These are phyloP conservation scores for Didymella exigua DNA, from an alignment of 2,329 filamentous ascomycete species.

Conservation along the genomic window DNA sequence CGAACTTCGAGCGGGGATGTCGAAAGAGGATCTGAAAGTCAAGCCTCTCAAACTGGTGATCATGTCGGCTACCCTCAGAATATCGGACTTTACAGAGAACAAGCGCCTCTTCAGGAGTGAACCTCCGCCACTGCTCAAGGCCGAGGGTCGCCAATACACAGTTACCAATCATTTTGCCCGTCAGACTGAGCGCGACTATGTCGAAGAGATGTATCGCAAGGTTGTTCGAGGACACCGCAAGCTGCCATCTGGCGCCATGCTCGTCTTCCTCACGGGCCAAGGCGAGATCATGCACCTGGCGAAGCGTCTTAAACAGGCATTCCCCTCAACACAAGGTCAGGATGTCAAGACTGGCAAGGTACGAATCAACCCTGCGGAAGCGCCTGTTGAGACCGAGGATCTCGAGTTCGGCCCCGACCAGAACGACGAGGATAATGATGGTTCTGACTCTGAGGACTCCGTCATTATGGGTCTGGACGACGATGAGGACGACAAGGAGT, in stretches of 20 bases:
- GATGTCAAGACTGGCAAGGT: constrained; percentile 67
- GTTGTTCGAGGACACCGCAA: constrained; percentile 87
- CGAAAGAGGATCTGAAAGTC: constrained; percentile 69
- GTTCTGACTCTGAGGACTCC: constrained; percentile 61
- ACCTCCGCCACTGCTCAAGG: constrained; percentile 82
- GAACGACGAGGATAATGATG: constrained; percentile 52
- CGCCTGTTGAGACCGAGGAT: constrained; percentile 82
- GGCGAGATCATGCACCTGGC: constrained; percentile 87
- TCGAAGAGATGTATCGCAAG: constrained; percentile 88
- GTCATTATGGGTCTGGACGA: constrained; percentile 67
- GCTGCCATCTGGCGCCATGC: constrained; percentile 84
- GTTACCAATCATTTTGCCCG: constrained; percentile 90
- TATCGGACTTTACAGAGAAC: constrained; percentile 90
- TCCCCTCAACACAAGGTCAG: constrained; percentile 56
- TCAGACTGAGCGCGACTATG: constrained; percentile 82
- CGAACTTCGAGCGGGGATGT: constrained; percentile 77
- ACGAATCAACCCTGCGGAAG: constrained; percentile 75
- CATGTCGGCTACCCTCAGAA: constrained; percentile 94
- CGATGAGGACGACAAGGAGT: constrained; percentile 66
- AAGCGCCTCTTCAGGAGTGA: constrained; percentile 72
- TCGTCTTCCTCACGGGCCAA: constrained; percentile 93
- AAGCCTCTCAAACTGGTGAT: constrained; percentile 89
- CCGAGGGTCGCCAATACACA: constrained; percentile 88
- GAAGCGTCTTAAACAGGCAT: constrained; percentile 75
- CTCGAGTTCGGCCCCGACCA: constrained; percentile 72